Evolutionary conservation across 495 filamentous ascomycete genomes (phyloP), one percentile per base, ranked within the genome.

Genomic region (Parathielavia appendiculata): DNA sequence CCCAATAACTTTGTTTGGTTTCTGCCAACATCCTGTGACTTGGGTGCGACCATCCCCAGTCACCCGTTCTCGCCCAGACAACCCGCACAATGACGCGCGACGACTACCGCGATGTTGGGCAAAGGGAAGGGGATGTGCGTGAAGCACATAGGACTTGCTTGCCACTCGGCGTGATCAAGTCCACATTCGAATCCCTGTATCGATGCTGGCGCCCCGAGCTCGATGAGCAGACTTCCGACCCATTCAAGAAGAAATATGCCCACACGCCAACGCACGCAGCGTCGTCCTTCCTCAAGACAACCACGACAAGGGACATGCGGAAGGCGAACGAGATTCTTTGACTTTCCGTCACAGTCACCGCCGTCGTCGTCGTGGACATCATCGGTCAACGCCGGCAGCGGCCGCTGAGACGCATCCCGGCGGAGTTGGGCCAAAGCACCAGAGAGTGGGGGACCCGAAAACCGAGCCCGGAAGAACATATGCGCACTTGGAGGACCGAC

Each of bases 241-340:
- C 59, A 0, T 2, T 60, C 5, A 44, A 66, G 34, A 68, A 66
- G 63, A 69, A 63, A 57, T 73, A 72, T 57, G 59, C 62, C 38
- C 69, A 76, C 54, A 60, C 58, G 5, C 78, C 76, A 22, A 71
- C 67, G 1, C 73, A 80, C 47, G 73, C 78, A 5, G 70, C 63
- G 8, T 53, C 64, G 8, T 71, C 76, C n/a, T 73, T 72, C 61
- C 58, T 76, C 17, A 70, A 62, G 58, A 78, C 76, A 0, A 68
- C 75, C 16, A 74, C 74, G 8, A 60, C 73, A 9, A 57, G 57
- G 9, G 44, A 51, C 13, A 78, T 78, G 64, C 73, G 59, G 48
- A 58, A 58, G 41, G 68, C 66, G 8, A 75, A 75, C 49, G 70
- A 71, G 45, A 66, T 67, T 35, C 56, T 69, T n/a, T 73, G 61